A percentile compares a stretch with the other conserved stretches of the same genome.
These are phyloP conservation scores for Xylogone sp. DNA, from an alignment of 2,329 filamentous ascomycete species.

Conservation along the genomic window DNA sequence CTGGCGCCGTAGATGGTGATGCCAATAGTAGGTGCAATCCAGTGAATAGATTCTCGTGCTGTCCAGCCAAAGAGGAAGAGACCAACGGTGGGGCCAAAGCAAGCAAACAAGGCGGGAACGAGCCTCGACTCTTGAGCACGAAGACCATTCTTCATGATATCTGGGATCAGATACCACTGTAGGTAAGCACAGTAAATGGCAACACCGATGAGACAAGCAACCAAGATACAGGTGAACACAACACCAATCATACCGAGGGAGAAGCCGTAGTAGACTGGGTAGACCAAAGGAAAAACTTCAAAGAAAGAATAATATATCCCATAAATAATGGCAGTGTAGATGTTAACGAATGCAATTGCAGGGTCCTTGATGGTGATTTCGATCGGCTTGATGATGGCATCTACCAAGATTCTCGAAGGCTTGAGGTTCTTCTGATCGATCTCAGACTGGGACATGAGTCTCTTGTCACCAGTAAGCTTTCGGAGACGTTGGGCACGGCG, in stretches of 20 bases:
- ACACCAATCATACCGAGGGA: constrained; percentile 53
- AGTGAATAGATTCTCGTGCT: constrained; percentile 45
- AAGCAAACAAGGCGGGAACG: constrained; percentile 48
- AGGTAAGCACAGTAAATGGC: constrained; percentile 47
- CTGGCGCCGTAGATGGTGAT: constrained; percentile 50
- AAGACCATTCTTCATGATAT: constrained; percentile 45
- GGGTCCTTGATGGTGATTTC: constrained; percentile 60
- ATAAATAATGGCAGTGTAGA: constrained; percentile 60
- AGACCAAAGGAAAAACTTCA: constrained; percentile 64
- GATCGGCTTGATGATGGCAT: constrained; percentile 57
- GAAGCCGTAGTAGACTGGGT: constrained; percentile 56
- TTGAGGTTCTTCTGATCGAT: constrained; percentile 56
- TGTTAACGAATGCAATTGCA: constrained; percentile 56
- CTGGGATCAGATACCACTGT: constrained; percentile 46
- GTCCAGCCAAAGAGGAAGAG: constrained; percentile 61
- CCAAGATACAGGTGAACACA: constrained; percentile 56
- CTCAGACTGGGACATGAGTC: constrained; percentile 59
- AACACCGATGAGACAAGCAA: constrained; percentile 52
- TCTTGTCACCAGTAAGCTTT: constrained; percentile 51
- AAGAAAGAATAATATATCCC: constrained; percentile 62
- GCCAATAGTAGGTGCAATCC: constrained; percentile 54
- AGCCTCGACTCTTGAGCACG: constrained; percentile 51
- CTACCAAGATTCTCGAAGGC: constrained; percentile 41
- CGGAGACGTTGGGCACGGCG: constrained; percentile 59
- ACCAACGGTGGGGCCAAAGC: constrained; percentile 52